Evolutionary conservation across 2,329 filamentous ascomycete species (phyloP), one percentile per base, ranked within the genome.

Genomic region (Colletotrichum trifolii): DNA sequence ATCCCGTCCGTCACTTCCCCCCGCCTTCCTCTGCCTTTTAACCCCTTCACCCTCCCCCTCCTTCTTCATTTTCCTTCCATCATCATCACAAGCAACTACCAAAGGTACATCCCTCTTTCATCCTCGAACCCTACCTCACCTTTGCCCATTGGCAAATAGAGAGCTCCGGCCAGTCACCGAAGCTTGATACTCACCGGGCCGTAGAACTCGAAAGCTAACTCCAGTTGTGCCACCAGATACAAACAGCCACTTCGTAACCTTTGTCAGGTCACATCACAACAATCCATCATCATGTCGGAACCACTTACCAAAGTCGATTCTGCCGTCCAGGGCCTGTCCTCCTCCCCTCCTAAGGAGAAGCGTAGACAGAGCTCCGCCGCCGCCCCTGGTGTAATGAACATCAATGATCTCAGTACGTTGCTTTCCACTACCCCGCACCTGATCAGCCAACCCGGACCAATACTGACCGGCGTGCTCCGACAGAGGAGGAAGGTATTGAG

Each of bases 221-320:
- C 48, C 43, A 36, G 25, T 15, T 9, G 40, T 52, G 15, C 0
- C 17, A 34, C 10, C 47, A 66, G 64, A 50, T 38, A 48, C 9
- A 39, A 46, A 34, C 46, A 63, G 47, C 25, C 42, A 57, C 34
- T 48, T 36, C 25, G 59, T 59, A 42, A 54, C 36, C 34, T 47
- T 36, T 42, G 54, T 59, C 60, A 46, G 36, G 61, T 58, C 15
- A 50, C 47, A 58, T 47, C 53, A 64, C 49, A 53, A 50, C 48
- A 48, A 34, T 35, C 39, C 25, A 47, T 35, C 70, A 78, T 68
- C 73, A 79, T 80, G 76, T 74, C 81, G 68, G 81, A 82, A 78
- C 87, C 90, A 74, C 87, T 97, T 77, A 86, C 87, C 81, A 97
- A 96, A 85, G 89, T 97, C 83, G 94, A 97, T 81, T 97, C 94